Evolutionary conservation across 1,139 yeast genomes (phyloP).

Genomic region (Scheffersomyces illinoinensis): DNA sequence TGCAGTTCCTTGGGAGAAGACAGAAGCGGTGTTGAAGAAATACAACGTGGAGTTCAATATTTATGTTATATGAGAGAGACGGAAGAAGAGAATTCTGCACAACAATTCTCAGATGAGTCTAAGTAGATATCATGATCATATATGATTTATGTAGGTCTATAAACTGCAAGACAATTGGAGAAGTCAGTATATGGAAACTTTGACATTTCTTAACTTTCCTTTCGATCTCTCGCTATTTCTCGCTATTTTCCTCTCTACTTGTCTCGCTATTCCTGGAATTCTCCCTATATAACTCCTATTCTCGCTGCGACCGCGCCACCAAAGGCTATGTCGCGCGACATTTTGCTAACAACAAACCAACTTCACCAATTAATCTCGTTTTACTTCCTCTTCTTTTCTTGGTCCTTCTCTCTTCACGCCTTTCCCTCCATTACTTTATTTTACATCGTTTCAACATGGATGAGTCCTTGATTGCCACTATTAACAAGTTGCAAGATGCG

Average conservation of each 20-base stretch:
- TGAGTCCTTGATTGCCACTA: conserved; percentile 84
- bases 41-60: conserved; percentile 38
- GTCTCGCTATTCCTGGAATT: neutral
- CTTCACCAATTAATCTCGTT: neutral
- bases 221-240: neutral
- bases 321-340: neutral
- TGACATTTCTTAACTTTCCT: neutral
- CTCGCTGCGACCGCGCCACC: neutral
- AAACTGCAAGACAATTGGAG: neutral
- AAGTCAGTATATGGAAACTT: neutral
- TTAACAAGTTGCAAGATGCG: conserved; percentile 92
- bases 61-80: conserved; percentile 23
- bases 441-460: conserved; percentile 55
- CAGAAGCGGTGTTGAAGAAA: conserved; percentile 50
- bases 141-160: too few relatives aligned
- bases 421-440: neutral
- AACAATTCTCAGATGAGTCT: neutral
- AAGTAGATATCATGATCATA: too few relatives aligned
- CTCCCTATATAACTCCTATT: neutral
- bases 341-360: neutral
- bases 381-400: neutral
- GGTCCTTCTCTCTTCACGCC: neutral
- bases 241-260: neutral
- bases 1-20: conserved; percentile 73
- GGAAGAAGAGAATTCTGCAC: neutral